Percentiles rank a stretch among this genome's conserved stretches.
phyloP scores from a whole-genome alignment of 2,329 filamentous ascomycete genomes.

The Fusarium musae region DNA sequence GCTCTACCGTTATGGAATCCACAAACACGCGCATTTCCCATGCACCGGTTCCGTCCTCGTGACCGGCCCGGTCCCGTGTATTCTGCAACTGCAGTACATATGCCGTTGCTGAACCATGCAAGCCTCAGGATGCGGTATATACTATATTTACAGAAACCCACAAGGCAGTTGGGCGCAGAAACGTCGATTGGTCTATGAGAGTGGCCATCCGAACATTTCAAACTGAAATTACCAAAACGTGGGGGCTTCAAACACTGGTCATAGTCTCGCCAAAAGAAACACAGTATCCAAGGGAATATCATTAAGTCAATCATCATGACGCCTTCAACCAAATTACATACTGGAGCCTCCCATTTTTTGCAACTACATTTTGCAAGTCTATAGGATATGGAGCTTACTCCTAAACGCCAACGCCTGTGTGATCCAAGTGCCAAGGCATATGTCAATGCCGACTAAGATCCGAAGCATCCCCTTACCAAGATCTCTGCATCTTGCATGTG shows the following conservation, averaged over 20 bases:
- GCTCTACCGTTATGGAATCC: slow-evolving; percentile 3
- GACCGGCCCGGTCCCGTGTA: slow-evolving; percentile 41
- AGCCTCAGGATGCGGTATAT: not conserved
- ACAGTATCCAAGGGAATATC: not conserved
- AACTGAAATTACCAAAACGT: slow-evolving; percentile 8
- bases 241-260: not conserved
- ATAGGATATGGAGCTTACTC: not conserved
- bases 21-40: slow-evolving; percentile 12
- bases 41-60: slow-evolving; percentile 35
- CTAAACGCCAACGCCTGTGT: slow-evolving; percentile 25
- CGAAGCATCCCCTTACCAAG: slow-evolving; percentile 42
- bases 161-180: not conserved
- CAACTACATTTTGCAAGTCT: not conserved
- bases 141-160: not conserved
- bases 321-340: not conserved
- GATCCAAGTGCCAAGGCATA: slow-evolving; percentile 21
- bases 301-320: slow-evolving; percentile 20
- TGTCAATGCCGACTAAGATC: slow-evolving; percentile 41
- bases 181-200: not conserved
- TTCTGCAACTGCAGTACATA: not conserved
- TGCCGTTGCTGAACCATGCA: not conserved
- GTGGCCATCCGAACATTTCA: not conserved
- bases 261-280: not conserved
- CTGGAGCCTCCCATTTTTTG: not conserved
- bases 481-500: slow-evolving; percentile 32